phyloP scores from a whole-genome alignment of 179 eudicot genomes.

The Silene vulgaris region DNA sequence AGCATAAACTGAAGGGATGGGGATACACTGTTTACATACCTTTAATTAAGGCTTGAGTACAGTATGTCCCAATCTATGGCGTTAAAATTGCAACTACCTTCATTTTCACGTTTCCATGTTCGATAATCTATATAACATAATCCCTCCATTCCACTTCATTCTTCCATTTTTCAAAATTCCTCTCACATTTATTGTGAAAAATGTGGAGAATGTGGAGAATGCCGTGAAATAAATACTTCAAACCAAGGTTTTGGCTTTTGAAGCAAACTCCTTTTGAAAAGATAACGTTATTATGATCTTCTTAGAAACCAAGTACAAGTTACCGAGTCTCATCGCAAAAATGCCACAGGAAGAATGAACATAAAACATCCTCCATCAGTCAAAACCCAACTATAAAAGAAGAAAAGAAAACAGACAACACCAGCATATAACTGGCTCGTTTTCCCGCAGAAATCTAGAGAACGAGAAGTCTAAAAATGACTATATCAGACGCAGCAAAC shows the following conservation, averaged over 20 bases:
- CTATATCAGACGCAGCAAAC: not conserved
- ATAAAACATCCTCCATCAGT: not conserved
- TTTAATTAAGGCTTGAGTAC: not conserved
- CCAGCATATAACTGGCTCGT: not conserved
- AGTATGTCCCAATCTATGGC: too few species aligned
- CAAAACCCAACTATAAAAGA: not conserved
- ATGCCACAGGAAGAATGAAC: not conserved
- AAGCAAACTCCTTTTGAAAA: not conserved
- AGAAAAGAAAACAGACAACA: not conserved
- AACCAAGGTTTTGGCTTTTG: too few species aligned
- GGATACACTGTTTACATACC: not conserved
- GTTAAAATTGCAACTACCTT: too few species aligned
- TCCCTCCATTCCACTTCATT: too few species aligned
- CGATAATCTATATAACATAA: too few species aligned
- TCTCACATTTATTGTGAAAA: too few species aligned
- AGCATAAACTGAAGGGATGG: not conserved
- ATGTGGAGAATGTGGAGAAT: too few species aligned
- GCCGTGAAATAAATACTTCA: too few species aligned
- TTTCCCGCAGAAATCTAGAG: not conserved
- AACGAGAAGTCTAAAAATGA: not conserved
- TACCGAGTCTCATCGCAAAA: not conserved
- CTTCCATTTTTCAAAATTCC: too few species aligned
- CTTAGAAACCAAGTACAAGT: not conserved
- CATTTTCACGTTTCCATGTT: too few species aligned
- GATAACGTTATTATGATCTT: not conserved